Base-by-base conservation (phyloP, 2,329 filamentous ascomycete species). In the Exophiala bonariae region DNA sequence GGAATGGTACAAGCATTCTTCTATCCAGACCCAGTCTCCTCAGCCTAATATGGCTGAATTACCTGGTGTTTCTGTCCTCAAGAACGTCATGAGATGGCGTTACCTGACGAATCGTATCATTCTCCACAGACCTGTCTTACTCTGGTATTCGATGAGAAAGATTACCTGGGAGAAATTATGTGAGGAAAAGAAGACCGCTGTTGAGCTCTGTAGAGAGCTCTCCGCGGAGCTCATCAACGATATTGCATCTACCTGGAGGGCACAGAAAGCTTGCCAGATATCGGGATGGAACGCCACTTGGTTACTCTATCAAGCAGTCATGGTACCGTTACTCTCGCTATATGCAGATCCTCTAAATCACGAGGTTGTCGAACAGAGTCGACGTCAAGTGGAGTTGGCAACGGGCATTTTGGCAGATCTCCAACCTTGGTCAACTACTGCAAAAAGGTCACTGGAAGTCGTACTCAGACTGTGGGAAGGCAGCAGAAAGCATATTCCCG, bases 231-330 rank as follows among this genome's bases (percentile, higher is more conserved):
- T 84, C 0, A 87, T 91, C 53, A 78, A 83, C 48, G 85, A 89
- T 50, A 88, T 91, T 52, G 77, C 82, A 9, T 72, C 75, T 17
- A 85, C 86, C 53, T 89, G 85, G 70, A 79, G 80, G 36, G 53
- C 45, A 11, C 45, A 55, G 36, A 52, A 50, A 26, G 79, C 82
- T 36, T 87, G 88, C 61, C 81, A 89, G 61, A 87, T 91, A 70
- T 82, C 81, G 0, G 86, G 86, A 7, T 91, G 86, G 87, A 88
- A 89, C 63, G 87, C 84, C 0, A 86, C 87, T 2, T 90, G 86
- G 86, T 85, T 89, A 66, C 78, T 88, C 49, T 91, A 89, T 68
- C 87, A 91, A 64, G 86, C 87, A 0, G 82, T 81, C 54, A 87
- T 91, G 83, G 82, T 91, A 7, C 87, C 87, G 0, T 76, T 92